Evolutionary conservation across 192 early-diverging fungal genomes (phyloP), one percentile per base, ranked within the genome.

Genomic region (Spinellus fusiger): DNA sequence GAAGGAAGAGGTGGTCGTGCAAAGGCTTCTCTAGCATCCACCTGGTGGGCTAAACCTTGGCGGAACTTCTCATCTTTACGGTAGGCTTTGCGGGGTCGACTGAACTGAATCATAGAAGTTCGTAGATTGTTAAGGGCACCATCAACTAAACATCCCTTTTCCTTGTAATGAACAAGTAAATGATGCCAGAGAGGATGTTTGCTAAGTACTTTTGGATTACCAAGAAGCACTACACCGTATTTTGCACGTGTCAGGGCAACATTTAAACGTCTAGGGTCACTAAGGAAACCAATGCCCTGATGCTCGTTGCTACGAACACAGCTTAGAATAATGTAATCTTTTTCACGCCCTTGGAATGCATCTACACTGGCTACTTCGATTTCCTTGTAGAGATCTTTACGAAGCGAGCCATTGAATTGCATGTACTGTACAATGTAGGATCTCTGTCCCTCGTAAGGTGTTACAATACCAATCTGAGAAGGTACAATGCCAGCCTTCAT

Each of bases 321-420:
- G 59, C 91, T 91, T 55, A 99, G 78, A 69, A 99, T 98, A 59
- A 99, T 98, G 61, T 98, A 99, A 67, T 98, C 96, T 77, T 99
- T 99, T 68, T 99, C 96, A 68, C 96, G 91, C 38, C 96, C 96
- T 62, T 99, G 96, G 85, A 99, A 99, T 7, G 96, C 95, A 61
- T 99, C 96, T 10, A 99, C 96, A 67, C 91, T 94, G 25, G 95
- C 95, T 4, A 99, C 94, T 69, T 99, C 97, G 20, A 99, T 94
- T 31, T 97, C 94, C 77, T 98, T 99, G 84, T 97, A 99, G 12
- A 94, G 75, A 49, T 97, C 95, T 68, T 90, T 91, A 54, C 86
- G 89, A 60, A 97, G 70, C 1, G 91, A 77, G 13, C 97, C 97
- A 52, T 88, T 87, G 60, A 89, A 93, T 63, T 92, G 91, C 94